These are phyloP conservation scores for Sicyos edulis DNA, from an alignment of 306 rosid species.

Conservation along the genomic window DNA sequence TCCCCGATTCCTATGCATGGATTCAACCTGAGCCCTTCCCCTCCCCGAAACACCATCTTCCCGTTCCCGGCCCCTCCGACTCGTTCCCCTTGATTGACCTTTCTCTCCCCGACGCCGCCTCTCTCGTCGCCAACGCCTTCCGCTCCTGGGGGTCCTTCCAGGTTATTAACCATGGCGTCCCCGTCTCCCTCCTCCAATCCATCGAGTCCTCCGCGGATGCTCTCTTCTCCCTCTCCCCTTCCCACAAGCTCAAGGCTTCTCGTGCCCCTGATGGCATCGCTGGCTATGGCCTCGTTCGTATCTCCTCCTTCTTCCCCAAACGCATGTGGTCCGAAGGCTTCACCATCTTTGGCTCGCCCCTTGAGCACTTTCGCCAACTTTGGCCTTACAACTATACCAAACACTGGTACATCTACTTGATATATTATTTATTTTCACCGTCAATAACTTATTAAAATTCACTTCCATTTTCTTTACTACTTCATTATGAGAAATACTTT, in stretches of 20 bases:
- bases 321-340: constrained; percentile 98
- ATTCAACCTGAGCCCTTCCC: constrained; percentile 22
- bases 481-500: no score
- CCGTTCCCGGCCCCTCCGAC: no score
- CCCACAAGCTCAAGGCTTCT: constrained; percentile 61
- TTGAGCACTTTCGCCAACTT: constrained; percentile 60
- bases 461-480: no score
- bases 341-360: constrained; percentile 72
- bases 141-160: constrained; percentile 81
- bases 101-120: constrained; percentile 46
- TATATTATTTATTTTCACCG: no score
- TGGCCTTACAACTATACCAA: constrained; percentile 70
- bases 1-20: constrained; percentile 86
- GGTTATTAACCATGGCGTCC: constrained; percentile 58
- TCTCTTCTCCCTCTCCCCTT: constrained; percentile 59
- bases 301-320: constrained; percentile 80
- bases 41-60: background rate
- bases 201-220: constrained; percentile 33
- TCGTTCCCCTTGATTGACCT: constrained; percentile 60
- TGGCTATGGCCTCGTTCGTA: constrained; percentile 76
- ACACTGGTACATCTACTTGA: constrained; percentile 36
- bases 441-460: no score
- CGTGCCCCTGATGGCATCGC: constrained; percentile 63
- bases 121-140: constrained; percentile 60
- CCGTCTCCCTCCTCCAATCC: constrained; percentile 36